Evolutionary conservation across 2,329 filamentous ascomycete species (phyloP).

Genomic region (Scedosporium boydii): DNA sequence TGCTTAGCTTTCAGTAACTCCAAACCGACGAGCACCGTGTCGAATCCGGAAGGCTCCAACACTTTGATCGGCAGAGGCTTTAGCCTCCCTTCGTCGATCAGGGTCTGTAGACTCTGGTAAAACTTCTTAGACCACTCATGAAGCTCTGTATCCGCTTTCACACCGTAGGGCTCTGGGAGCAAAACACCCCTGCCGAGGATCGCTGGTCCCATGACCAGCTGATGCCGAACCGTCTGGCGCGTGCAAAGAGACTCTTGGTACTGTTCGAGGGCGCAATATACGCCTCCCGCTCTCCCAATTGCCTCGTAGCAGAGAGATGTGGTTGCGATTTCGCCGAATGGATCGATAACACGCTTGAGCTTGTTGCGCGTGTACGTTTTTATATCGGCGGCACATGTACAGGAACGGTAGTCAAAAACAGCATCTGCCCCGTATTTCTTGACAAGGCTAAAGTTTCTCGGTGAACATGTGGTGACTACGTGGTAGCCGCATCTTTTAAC

Average conservation of each 20-base stretch:
- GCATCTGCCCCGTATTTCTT: slow-evolving; percentile 32
- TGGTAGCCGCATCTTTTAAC: slow-evolving; percentile 19
- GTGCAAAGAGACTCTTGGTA: slow-evolving; percentile 13
- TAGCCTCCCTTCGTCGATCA: slow-evolving; percentile 9
- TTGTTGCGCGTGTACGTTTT: slow-evolving; percentile 13
- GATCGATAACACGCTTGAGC: slow-evolving; percentile 9
- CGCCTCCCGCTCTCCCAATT: slow-evolving; percentile 23
- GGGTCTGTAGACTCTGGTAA: slow-evolving; percentile 7
- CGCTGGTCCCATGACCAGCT: slow-evolving; percentile 18
- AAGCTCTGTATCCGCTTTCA: slow-evolving; percentile 5
- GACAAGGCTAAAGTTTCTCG: slow-evolving; percentile 28
- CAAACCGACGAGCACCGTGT: slow-evolving; percentile 1
- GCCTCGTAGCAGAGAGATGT: background rate
- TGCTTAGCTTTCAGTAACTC: slow-evolving; percentile 2
- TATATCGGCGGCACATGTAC: slow-evolving; percentile 15
- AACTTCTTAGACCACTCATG: slow-evolving; percentile 7
- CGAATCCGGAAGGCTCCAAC: slow-evolving; percentile 2
- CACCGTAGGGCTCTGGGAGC: slow-evolving; percentile 14
- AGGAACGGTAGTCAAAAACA: slow-evolving; percentile 33
- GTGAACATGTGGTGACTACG: slow-evolving; percentile 26
- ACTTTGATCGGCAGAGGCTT: slow-evolving; percentile 10
- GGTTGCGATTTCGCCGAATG: background rate
- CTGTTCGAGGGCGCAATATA: slow-evolving; percentile 26
- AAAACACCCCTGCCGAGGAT: slow-evolving; percentile 16
- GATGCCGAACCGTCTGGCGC: slow-evolving; percentile 12